Evolutionary conservation across 176 grass and related monocot species (phyloP), one percentile per base, ranked within the genome.

Genomic region (Calamus simplicifolius): DNA sequence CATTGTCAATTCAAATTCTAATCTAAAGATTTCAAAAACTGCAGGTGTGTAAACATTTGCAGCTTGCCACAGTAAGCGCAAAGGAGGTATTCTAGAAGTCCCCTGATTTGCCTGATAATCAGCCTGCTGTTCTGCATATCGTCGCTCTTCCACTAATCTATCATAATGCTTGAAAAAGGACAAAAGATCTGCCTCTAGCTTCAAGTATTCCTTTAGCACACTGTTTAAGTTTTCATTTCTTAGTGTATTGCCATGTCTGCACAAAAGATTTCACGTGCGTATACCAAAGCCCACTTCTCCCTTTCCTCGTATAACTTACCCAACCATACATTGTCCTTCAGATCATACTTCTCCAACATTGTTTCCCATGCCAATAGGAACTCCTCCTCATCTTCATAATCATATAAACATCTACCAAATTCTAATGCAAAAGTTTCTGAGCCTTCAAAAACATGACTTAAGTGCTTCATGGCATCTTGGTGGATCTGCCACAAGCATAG

Each of bases 251-350:
- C 60, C 67, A 89, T 78, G 77, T 89, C 90, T 21, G 79, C 90
- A 54, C 79, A 83, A 68, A 95, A 89, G 12, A 67, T 58, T 52
- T 89, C 69, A 69, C 63, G 79, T 19, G 71, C 82, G 63, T 78
- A 89, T 16, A 81, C 64, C 62, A 82, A 86, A 62, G 79, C 82
- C 82, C 90, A 95, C 59, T 75, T 95, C 73, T 89, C 76, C 68
- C 77, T 95, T 29, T 86, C 82, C 62, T 62, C 29, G 3, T 81
- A 89, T 50, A 95, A 75, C 69, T 89, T 85, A 67, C 38, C 58
- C 58, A 95, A 54, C 90, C 90, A 89, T 15, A 86, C 82, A 29
- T 89, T 86, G 55, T 83, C 76, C 59, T 95, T 89, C 15, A 95
- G 28, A 79, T 81, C 79, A 72, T 95, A 95, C 65, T 89, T 89